Base-by-base conservation (phyloP, 2,329 filamentous ascomycete species). In the Neofusicoccum umdonicola region DNA sequence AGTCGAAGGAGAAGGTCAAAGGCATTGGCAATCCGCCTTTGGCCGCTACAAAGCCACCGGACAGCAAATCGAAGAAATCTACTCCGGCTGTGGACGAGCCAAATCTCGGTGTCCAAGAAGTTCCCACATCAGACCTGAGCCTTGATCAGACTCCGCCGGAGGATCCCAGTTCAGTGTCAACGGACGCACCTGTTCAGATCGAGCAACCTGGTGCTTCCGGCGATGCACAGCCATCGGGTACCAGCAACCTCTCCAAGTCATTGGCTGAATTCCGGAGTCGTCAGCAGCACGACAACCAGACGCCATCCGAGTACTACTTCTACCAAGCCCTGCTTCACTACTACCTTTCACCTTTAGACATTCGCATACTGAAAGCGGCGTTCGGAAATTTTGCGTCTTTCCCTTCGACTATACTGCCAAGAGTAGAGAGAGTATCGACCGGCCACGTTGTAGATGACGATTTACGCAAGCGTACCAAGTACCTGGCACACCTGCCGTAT, bases 331-430 rank as follows among this genome's bases (percentile, higher is more conserved):
- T 93, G 1, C 89, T 91, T 22, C 93, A 97, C 71, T 90, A 96
- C 56, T 97, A 97, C 71, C 85, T 97, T 3, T 96, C 92, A 0
- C 90, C 93, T 0, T 83, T 97, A 39, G 93, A 97, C 73, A 97
- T 97, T 67, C 88, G 93, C 58, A 97, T 97, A 67, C 82, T 97
- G 37, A 96, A 96, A 78, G 87, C 92, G 1, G 92, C 92, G 50
- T 97, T 95, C 72, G 92, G 92, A 2, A 85, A 89, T 19, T 97
- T 95, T 74, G 86, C 89, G 1, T 81, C 85, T 9, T 96, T 97
- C 70, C 93, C 93, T 0, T 90, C 92, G 0, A 94, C 91, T 0
- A 88, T 97, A 15, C 82, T 97, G 9, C 93, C 93, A 0, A 87
- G 91, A 4, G 90, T 97, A 3, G 93, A 97, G 75, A 92, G 92